Base-by-base conservation (phyloP, 805 yeast species). In the Wickerhamomyces strasburgensis region DNA sequence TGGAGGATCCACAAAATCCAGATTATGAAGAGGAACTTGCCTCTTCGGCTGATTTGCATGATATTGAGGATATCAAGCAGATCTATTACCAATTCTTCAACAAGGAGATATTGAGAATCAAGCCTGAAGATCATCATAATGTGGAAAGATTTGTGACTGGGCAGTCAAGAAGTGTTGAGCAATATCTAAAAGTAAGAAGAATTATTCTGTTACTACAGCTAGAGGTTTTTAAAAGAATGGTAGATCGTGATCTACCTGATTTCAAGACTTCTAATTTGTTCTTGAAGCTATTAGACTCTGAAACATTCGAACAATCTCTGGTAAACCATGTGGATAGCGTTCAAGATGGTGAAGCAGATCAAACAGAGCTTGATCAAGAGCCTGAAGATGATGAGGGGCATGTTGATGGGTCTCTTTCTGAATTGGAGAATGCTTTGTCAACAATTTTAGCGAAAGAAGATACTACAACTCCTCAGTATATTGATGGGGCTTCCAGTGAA, bases 181-280 rank as follows among this genome's bases (percentile, higher is more conserved):
- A 61, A 9, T 84, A 80, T 45, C 54, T 59, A 5, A 60, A 58
- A 17, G 87, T 88, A 0, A 64, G 94, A 40, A 69, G 66, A 36
- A 65, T 78, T 10, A 61, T 87, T n/a, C 58, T 87, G 18, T 53
- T 64, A 2, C 51, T 82, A 4, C 96, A 87, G 49, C 56, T 65
- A 13, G 68, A 68, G 8, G 68, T 78, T 0, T 75, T 64, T 45
- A 58, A 65, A 8, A 57, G 67, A 15, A 66, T 88, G 68, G 69
- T 72, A 31, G 61, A 62, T 6, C 60, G 65, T 1, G 80, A 80
- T 43, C 72, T 76, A 44, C 67, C 66, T n/a, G 72, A 67, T 6
- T 87, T 85, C 56, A 76, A 76, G 47, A 62, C 60, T 24, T 80
- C 89, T 0, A 76, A 70, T 30, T 49, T 67, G 1, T 82, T 76